These are phyloP conservation scores for Dictyostelium intermedium DNA, from an alignment of 78 protist genomes.

Conservation along the genomic window DNA sequence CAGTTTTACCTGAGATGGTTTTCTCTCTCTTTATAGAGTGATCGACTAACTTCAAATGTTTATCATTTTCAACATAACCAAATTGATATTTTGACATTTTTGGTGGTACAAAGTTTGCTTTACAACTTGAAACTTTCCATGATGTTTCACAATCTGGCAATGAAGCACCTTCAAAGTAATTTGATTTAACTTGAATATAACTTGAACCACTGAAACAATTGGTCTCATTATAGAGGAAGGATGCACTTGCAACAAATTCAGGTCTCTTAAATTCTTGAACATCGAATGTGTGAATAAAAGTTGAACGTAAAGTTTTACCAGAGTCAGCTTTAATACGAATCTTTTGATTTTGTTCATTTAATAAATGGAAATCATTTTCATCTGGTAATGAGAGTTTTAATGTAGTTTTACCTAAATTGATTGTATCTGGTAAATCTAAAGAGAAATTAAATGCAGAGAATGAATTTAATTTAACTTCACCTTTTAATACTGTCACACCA, in stretches of 20 bases:
- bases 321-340: background rate
- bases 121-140: conserved; percentile 13
- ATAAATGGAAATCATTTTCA: conserved; percentile 22
- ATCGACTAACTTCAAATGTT: background rate
- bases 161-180: conserved; percentile 70
- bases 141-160: conserved; percentile 48
- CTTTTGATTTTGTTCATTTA: background rate
- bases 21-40: background rate
- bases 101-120: conserved; percentile 46
- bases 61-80: conserved; percentile 14
- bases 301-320: background rate
- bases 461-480: conserved; percentile 30
- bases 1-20: conserved; percentile 20
- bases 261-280: conserved; percentile 72
- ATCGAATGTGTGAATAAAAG: conserved; percentile 12
- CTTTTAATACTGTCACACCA: background rate
- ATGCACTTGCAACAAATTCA: conserved; percentile 46
- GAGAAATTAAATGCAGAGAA: conserved; percentile 27
- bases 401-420: conserved; percentile 28
- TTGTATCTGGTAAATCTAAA: conserved; percentile 23
- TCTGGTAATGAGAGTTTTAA: conserved; percentile 7
- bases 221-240: conserved; percentile 16
- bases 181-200: conserved; percentile 51
- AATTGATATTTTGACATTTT: conserved; percentile 12
- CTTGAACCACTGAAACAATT: conserved; percentile 15